These are phyloP conservation scores for Trichoderma hamatum DNA, from an alignment of 2,329 filamentous ascomycete species.

Conservation along the genomic window DNA sequence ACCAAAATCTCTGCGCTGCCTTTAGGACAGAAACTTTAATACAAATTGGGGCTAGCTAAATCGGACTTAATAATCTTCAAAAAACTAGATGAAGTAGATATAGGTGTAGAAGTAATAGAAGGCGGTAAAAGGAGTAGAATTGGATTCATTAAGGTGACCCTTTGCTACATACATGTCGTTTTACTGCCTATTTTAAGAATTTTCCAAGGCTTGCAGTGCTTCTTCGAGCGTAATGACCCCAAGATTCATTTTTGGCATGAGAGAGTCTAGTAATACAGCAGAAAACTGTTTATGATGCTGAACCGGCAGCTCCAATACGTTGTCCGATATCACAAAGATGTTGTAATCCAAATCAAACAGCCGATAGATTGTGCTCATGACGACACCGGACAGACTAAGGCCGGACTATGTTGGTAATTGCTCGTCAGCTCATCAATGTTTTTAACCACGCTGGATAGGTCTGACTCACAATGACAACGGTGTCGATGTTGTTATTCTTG, in stretches of 20 bases:
- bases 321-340: constrained; percentile 45
- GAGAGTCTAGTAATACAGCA: background rate
- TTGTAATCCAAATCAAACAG: constrained; percentile 49
- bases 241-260: constrained; percentile 27
- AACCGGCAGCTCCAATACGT: constrained; percentile 35
- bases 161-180: background rate
- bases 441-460: fast-evolving
- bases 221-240: constrained; percentile 16
- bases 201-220: constrained; percentile 11
- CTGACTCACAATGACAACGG: constrained; percentile 43
- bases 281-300: constrained; percentile 5
- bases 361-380: constrained; percentile 47
- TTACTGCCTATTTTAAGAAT: background rate
- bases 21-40: background rate
- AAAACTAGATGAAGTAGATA: background rate
- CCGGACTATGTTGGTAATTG: constrained; percentile 38
- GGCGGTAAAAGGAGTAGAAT: too few relatives aligned
- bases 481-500: constrained; percentile 44
- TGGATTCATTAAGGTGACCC: background rate
- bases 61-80: background rate
- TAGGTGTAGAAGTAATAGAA: background rate
- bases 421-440: background rate
- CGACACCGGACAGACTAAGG: constrained; percentile 45
- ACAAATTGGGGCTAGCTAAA: background rate
- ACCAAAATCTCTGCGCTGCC: background rate